Evolutionary conservation across 768 basidiomycete genomes (phyloP), one percentile per base, ranked within the genome.

Genomic region (Nidularia pulvinata): DNA sequence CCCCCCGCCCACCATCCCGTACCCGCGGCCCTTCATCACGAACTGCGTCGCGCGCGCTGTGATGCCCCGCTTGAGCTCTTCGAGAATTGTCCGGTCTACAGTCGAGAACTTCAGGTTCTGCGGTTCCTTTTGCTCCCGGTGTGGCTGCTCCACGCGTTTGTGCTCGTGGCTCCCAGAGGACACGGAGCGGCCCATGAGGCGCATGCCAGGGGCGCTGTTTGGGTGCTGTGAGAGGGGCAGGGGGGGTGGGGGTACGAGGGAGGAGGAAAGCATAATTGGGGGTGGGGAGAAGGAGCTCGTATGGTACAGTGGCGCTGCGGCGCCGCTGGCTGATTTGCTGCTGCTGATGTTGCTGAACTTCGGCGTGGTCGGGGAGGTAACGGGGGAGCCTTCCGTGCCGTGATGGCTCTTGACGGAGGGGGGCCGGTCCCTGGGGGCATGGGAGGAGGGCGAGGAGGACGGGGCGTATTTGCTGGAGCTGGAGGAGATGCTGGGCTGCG

Each of bases 81-180:
- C 71, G 3, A 86, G 69, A 47, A 85, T 85, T 5, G 81, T 77
- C 19, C 85, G 77, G 65, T 87, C 85, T 9, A 81, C 78, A 0
- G 85, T 84, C 2, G 83, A 83, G 63, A 85, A 83, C 53, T 78
- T 76, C 48, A 13, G 19, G 33, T 37, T 42, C 51, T 42, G 50
- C 9, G 33, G 54, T 13, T 45, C 32, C 22, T 14, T 57, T 50
- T 32, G 19, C 34, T 36, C 33, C 47, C 16, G 16, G 34, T 36
- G 33, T 3, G 6, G 14, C 33, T 22, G 50, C 25, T 30, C 25
- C 4, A 30, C 25, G 25, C 4, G 19, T 11, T 42, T 11, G 39
- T 42, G 39, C 13, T 42, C 39, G 39, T 3, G 13, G 16, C 16
- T 42, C 39, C 3, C 11, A 5, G 39, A 42, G 13, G 39, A 30